phyloP scores from a whole-genome alignment of 495 filamentous ascomycete genomes.

The Talaromyces thailandensis region DNA sequence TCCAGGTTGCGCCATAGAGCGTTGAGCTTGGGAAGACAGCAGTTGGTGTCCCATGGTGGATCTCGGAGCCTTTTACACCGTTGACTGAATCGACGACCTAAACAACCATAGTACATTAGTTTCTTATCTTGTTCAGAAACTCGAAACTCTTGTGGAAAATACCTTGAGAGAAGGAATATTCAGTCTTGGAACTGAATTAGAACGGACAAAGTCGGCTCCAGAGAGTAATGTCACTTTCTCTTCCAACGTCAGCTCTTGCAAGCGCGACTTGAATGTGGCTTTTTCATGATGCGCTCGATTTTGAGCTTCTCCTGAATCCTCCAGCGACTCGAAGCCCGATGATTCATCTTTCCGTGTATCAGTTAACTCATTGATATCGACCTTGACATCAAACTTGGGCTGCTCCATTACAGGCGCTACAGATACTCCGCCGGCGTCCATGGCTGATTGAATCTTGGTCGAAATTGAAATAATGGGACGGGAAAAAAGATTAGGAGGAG shows the following conservation, averaged over 20 bases:
- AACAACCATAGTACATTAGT: background rate
- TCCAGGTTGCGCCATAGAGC: background rate
- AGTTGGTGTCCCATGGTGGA: slow-evolving; percentile 7
- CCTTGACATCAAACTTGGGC: background rate
- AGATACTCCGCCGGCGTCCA: background rate
- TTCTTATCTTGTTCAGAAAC: background rate
- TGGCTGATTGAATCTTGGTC: background rate
- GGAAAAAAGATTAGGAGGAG: background rate
- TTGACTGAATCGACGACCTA: slow-evolving; percentile 11
- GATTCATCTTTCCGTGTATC: background rate
- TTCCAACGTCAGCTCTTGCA: slow-evolving; percentile 1
- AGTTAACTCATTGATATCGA: background rate
- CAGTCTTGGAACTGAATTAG: slow-evolving; percentile 52
- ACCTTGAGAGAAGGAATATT: slow-evolving; percentile 48
- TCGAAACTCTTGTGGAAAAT: background rate
- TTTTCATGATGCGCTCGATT: background rate
- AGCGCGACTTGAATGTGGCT: background rate
- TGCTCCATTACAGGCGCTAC: background rate
- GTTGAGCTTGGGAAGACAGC: slow-evolving; percentile 3
- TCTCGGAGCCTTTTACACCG: slow-evolving; percentile 7
- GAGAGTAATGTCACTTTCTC: slow-evolving; percentile 8
- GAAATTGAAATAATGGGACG: background rate
- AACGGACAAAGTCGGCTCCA: slow-evolving; percentile 58
- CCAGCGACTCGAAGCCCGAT: background rate
- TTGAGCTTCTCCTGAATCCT: background rate